Evolutionary conservation across 176 grass and related monocot genomes (phyloP).

Genomic region (Cocos nucifera): DNA sequence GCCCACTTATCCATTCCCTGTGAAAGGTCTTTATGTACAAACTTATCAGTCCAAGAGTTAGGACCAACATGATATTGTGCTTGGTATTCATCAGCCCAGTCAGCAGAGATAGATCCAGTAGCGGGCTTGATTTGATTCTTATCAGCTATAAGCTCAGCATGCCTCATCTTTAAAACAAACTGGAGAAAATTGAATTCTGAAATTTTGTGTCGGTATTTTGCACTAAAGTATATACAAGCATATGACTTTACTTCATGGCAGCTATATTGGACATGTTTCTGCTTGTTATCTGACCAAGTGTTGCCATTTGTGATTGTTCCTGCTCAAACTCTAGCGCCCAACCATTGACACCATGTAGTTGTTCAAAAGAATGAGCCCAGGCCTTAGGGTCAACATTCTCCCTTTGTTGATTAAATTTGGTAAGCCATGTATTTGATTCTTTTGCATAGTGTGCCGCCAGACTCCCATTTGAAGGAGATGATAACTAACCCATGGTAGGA

Average conservation of each 20-base stretch:
- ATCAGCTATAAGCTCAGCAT: slow-evolving; percentile 89
- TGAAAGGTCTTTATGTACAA: slow-evolving; percentile 45
- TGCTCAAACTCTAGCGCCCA: slow-evolving; percentile 94
- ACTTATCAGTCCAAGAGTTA: slow-evolving; percentile 64
- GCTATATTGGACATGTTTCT: slow-evolving; percentile 48
- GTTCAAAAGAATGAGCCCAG: slow-evolving; percentile 86
- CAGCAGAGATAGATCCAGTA: slow-evolving; percentile 47
- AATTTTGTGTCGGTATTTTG: slow-evolving; percentile 90
- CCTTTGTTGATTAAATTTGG: slow-evolving; percentile 49
- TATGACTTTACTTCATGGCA: slow-evolving; percentile 81
- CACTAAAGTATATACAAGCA: slow-evolving; percentile 84
- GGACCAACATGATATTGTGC: slow-evolving; percentile 67
- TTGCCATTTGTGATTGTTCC: slow-evolving; percentile 75
- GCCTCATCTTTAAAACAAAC: slow-evolving; percentile 98
- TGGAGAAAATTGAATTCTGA: slow-evolving; percentile 99
- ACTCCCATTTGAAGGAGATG: too few species aligned
- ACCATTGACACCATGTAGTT: slow-evolving; percentile 80
- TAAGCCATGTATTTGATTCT: slow-evolving; percentile 62
- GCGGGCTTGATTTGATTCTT: slow-evolving; percentile 96
- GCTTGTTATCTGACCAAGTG: slow-evolving; percentile 48
- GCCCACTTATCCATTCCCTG: slow-evolving; percentile 70
- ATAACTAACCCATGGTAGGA: too few species aligned
- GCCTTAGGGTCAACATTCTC: slow-evolving; percentile 70
- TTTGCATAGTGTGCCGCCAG: too few species aligned
- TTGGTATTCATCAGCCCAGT: slow-evolving; percentile 95